Percentiles rank a stretch among this genome's conserved stretches.
These are phyloP conservation scores for Stachybotrys echinatus DNA, from an alignment of 2,329 filamentous ascomycete species.

Conservation along the genomic window DNA sequence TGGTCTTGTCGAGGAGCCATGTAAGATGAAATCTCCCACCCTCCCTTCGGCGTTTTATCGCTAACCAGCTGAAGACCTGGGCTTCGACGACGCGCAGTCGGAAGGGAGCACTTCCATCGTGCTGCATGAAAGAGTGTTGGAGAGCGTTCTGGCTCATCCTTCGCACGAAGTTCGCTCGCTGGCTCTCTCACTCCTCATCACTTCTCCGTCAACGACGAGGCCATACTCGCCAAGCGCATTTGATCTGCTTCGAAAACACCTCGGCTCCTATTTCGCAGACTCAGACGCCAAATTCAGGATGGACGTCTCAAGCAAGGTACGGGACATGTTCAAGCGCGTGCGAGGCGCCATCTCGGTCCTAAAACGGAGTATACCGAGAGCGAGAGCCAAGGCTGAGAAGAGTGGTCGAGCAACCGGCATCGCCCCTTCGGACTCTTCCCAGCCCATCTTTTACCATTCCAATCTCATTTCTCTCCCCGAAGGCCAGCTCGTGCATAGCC, in stretches of 20 bases:
- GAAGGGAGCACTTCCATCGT: constrained; percentile 21
- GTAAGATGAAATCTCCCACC: constrained; percentile 24
- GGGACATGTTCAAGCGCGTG: constrained; percentile 72
- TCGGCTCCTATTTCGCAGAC: constrained; percentile 73
- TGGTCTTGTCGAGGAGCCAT: constrained; percentile 64
- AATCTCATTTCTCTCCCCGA: constrained; percentile 34
- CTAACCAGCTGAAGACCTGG: constrained; percentile 16
- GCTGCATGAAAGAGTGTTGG: constrained; percentile 39
- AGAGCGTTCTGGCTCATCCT: constrained; percentile 47
- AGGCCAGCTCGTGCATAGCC: constrained; percentile 27
- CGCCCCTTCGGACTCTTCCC: constrained; percentile 8
- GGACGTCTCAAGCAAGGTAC: constrained; percentile 69
- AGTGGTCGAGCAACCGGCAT: constrained; percentile 8
- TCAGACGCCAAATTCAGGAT: constrained; percentile 82
- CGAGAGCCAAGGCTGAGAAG: constrained; percentile 28
- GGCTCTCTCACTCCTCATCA: constrained; percentile 75
- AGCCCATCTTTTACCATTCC: constrained; percentile 29
- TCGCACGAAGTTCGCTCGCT: constrained; percentile 66
- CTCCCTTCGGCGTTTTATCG: neutral
- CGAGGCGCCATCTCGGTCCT: constrained; percentile 59
- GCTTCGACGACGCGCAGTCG: constrained; percentile 8
- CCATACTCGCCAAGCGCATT: constrained; percentile 63
- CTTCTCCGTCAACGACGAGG: constrained; percentile 68
- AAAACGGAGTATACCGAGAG: constrained; percentile 35
- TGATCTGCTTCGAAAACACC: constrained; percentile 54